A percentile compares a stretch with the other conserved stretches of the same genome.
Evolutionary conservation across 768 basidiomycete species (phyloP).

Genomic region (Kwoniella bestiolae): DNA sequence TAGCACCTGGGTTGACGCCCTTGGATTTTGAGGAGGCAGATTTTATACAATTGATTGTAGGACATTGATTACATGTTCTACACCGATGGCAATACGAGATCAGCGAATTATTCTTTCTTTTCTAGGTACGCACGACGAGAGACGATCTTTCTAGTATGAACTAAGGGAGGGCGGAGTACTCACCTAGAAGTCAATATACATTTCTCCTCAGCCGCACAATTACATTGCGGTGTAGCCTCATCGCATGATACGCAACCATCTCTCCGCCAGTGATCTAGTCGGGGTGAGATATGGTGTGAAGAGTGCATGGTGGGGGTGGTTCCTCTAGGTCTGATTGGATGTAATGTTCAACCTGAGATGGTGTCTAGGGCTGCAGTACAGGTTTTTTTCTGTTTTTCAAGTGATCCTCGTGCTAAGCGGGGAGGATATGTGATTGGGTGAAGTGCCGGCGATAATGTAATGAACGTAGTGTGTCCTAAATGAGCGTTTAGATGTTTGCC

Average conservation of each 20-base stretch:
- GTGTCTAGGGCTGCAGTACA: too few relatives aligned
- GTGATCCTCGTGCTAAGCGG: too few relatives aligned
- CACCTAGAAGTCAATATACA: constrained; percentile 50
- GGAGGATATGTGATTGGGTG: too few relatives aligned
- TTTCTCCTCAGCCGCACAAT: constrained; percentile 46
- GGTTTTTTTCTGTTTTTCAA: too few relatives aligned
- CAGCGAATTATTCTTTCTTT: constrained; percentile 7
- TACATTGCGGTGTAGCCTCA: constrained; percentile 41
- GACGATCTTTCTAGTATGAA: not conserved
- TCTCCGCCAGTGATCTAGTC: constrained; percentile 14
- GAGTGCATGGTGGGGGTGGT: too few relatives aligned
- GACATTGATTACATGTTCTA: constrained; percentile 55
- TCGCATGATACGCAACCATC: constrained; percentile 42
- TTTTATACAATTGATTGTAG: constrained; percentile 50
- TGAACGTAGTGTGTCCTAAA: not conserved
- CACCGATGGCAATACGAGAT: constrained; percentile 11
- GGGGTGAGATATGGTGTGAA: constrained; percentile 10
- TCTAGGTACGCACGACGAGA: not conserved
- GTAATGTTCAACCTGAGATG: too few relatives aligned
- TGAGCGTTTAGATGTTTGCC: not conserved
- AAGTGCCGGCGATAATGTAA: too few relatives aligned
- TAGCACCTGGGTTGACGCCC: constrained; percentile 52
- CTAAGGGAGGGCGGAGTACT: constrained; percentile 17
- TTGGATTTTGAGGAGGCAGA: constrained; percentile 22
- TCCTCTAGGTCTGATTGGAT: too few relatives aligned